Base-by-base conservation (phyloP, 2,329 filamentous ascomycete species). In the Botrytis tulipae region DNA sequence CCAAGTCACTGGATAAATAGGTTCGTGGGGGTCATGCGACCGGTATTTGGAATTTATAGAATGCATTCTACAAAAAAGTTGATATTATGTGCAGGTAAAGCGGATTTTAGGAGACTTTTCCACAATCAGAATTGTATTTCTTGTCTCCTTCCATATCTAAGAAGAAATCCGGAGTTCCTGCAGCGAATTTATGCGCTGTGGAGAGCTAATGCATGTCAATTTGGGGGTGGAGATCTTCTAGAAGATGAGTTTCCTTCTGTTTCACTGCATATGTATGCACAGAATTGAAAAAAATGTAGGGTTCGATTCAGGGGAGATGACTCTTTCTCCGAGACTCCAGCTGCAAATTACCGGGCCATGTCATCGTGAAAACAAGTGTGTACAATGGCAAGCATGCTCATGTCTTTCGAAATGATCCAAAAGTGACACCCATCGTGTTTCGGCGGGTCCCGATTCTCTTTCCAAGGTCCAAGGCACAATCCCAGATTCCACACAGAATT, bases 181-280 rank as follows among this genome's bases (percentile, higher is more conserved):
- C 66, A 57, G 66, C 10, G 22, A 16, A 0, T 32, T 32, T 6
- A 57, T 72, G 61, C 37, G 46, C 70, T 46, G 29, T 65, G 22
- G 46, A n/a, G 37, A 42, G 48, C 48, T 67, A 51, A 40, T 69
- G 35, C 54, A 48, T 48, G 40, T 63, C 35, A 66, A 44, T n/a
- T 29, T 51, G 35, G 20, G 60, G 54, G 40, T 57, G 63, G 63
- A 73, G 48, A 57, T 20, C 32, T 69, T 73, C 71, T 61, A 61
- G 71, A 73, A 69, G 42, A 48, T 14, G 22, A 42, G 54, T 16
- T 37, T 48, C 42, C 71, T 73, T 73, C 71, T 25, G 63, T 69
- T 69, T 69, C 63, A 73, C 42, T 73, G 37, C 66, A 69, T 73
- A 69, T 69, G 51, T 35, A 69, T 61, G 32, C 32, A 54, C 40